Evolutionary conservation across 1,284 basidiomycete genomes (phyloP).

Genomic region (Sanguinoderma infundibulare): DNA sequence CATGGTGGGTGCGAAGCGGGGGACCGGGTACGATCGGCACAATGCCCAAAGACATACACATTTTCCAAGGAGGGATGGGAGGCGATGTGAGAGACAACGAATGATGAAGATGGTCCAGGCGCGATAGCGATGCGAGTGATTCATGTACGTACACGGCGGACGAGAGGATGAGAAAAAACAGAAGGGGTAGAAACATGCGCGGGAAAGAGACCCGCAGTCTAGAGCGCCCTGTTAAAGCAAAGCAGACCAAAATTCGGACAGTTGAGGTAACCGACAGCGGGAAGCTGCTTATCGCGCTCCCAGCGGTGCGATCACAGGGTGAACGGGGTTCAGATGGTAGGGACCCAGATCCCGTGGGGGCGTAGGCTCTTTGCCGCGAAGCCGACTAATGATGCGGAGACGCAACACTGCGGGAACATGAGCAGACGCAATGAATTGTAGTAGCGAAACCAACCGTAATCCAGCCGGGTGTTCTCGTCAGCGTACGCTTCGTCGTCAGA

Average conservation of each 20-base stretch:
- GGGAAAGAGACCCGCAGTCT: neutral
- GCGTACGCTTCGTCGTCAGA: slow-evolving; percentile 61
- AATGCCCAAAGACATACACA: neutral
- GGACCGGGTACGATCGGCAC: neutral
- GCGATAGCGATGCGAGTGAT: neutral
- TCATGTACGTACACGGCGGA: neutral
- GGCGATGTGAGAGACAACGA: neutral
- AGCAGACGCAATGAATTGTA: slow-evolving; percentile 2
- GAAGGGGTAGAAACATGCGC: neutral
- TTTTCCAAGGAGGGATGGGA: neutral
- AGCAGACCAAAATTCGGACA: neutral
- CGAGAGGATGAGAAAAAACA: neutral
- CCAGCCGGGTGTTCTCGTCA: slow-evolving; percentile 58
- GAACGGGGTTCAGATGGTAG: slow-evolving; percentile 15
- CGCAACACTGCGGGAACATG: slow-evolving; percentile 48
- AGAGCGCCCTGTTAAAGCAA: neutral
- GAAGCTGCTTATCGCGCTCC: slow-evolving; percentile 18
- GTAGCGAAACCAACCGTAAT: slow-evolving; percentile 49
- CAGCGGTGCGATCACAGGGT: slow-evolving; percentile 13
- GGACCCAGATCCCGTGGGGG: slow-evolving; percentile 41
- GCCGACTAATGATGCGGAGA: slow-evolving; percentile 58
- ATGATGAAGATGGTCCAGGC: neutral
- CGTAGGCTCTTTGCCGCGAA: slow-evolving; percentile 53
- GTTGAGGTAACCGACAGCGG: neutral
- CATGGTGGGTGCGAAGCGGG: neutral